phyloP scores from a whole-genome alignment of 352 stramenopile genomes.

The Pythium sp. region DNA sequence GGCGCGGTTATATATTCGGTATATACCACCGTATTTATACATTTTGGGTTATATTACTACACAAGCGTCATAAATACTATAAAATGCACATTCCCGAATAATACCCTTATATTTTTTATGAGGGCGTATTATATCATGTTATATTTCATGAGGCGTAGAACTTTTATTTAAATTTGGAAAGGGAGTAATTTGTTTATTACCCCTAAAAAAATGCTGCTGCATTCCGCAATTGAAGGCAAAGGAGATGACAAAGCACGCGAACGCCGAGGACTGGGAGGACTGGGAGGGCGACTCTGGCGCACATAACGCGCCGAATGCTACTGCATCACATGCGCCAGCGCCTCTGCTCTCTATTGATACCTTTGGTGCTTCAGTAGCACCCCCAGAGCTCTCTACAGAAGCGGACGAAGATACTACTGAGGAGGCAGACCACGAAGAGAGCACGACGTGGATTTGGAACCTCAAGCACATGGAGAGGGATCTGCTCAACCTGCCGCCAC shows the following conservation, averaged over 20 bases:
- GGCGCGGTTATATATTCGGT: no score
- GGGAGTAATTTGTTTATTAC: no score
- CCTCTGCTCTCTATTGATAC: not conserved
- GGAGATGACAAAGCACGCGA: slow-evolving; percentile 1
- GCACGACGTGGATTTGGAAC: slow-evolving; percentile 9
- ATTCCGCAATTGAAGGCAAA: not conserved
- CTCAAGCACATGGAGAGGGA: slow-evolving; percentile 12
- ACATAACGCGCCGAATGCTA: not conserved
- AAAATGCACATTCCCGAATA: no score
- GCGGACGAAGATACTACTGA: not conserved
- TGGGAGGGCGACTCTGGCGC: slow-evolving; percentile 35
- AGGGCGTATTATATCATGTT: no score
- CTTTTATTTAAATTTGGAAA: no score
- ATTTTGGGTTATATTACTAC: no score
- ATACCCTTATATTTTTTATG: no score
- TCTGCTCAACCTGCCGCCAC: not conserved
- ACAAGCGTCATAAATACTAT: no score
- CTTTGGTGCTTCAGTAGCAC: not conserved
- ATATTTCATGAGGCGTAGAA: no score
- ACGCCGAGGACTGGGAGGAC: slow-evolving; percentile 40
- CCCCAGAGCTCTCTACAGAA: not conserved
- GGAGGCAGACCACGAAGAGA: not conserved
- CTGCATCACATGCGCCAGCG: not conserved
- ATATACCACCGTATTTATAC: no score
- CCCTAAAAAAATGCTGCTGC: no score